Conservation (phyloP, 192 early-diverging fungal genomes). For the Coemansia sp. region DNA sequence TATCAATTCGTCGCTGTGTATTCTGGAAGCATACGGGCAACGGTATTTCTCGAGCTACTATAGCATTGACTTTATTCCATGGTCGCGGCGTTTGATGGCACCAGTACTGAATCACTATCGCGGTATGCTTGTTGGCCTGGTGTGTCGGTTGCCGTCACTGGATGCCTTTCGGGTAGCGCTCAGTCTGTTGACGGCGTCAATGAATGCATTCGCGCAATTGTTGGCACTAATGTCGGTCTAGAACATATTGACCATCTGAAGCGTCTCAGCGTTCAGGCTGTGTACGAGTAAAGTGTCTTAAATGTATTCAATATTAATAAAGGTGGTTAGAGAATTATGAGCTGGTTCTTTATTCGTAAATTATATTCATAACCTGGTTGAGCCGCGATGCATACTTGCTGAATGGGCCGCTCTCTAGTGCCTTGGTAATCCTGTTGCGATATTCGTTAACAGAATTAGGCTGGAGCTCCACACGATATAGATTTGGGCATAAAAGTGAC, state of each 20-base stretch:
- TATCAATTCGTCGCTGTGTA: neutral
- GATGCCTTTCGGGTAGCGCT: neutral
- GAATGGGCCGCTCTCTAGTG: neutral
- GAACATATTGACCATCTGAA: too few species aligned
- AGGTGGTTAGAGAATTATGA: too few species aligned
- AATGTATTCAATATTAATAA: too few species aligned
- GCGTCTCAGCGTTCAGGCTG: too few species aligned
- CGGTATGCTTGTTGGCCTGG: neutral
- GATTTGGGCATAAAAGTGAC: neutral
- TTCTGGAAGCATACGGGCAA: neutral
- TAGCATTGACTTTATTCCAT: neutral
- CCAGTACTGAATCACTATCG: neutral
- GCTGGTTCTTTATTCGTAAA: too few species aligned
- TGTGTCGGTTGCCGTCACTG: neutral
- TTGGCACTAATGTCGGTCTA: too few species aligned
- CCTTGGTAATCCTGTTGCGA: neutral
- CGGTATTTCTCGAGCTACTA: neutral
- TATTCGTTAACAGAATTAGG: neutral
- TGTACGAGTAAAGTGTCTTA: too few species aligned
- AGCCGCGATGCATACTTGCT: neutral
- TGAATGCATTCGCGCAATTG: too few species aligned
- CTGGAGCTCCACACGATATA: neutral
- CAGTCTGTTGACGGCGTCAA: too few species aligned
- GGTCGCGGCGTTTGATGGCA: too few species aligned
- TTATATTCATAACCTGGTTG: neutral